These are phyloP conservation scores for Tremella yokohamensis DNA, from an alignment of 768 basidiomycete genomes.

Conservation along the genomic window DNA sequence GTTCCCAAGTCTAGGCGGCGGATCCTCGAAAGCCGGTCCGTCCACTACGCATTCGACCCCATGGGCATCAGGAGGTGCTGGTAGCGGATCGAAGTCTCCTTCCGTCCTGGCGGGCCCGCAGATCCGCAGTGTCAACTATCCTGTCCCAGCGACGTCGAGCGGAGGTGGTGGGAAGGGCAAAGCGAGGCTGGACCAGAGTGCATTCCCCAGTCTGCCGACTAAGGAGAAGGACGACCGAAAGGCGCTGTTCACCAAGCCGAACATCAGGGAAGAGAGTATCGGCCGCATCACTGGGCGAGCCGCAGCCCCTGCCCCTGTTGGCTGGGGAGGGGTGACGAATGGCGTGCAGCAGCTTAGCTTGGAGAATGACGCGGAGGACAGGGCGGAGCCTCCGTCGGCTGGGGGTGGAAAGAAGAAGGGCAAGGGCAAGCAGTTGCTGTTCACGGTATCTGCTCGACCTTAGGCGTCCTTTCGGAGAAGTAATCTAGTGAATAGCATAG, in stretches of 20 bases:
- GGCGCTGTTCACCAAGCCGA: slow-evolving; percentile 40
- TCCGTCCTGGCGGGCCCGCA: slow-evolving; percentile 32
- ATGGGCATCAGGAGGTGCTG: slow-evolving; percentile 37
- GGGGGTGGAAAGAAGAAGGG: slow-evolving; percentile 48
- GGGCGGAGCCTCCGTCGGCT: not conserved
- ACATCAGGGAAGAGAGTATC: slow-evolving; percentile 38
- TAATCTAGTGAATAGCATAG: not conserved
- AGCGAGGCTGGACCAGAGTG: slow-evolving; percentile 27
- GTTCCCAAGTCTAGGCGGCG: slow-evolving; percentile 39
- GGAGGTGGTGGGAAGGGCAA: not conserved
- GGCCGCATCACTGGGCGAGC: slow-evolving; percentile 31
- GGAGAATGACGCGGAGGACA: not conserved
- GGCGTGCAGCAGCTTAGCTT: slow-evolving; percentile 12
- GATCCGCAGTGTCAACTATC: slow-evolving; percentile 41
- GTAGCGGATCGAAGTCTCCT: slow-evolving; percentile 25
- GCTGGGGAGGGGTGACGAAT: slow-evolving; percentile 16
- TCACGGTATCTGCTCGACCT: slow-evolving; percentile 43
- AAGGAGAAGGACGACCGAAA: slow-evolving; percentile 25
- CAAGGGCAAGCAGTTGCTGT: slow-evolving; percentile 46
- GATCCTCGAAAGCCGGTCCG: slow-evolving; percentile 1
- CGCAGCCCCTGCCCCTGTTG: slow-evolving; percentile 19
- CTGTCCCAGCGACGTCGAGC: not conserved
- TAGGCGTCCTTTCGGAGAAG: not conserved
- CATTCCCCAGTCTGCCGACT: slow-evolving; percentile 46
- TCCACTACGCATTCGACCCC: slow-evolving; percentile 28